phyloP scores from a whole-genome alignment of 345 rosid genomes.

The Eucalyptus melliodora region DNA sequence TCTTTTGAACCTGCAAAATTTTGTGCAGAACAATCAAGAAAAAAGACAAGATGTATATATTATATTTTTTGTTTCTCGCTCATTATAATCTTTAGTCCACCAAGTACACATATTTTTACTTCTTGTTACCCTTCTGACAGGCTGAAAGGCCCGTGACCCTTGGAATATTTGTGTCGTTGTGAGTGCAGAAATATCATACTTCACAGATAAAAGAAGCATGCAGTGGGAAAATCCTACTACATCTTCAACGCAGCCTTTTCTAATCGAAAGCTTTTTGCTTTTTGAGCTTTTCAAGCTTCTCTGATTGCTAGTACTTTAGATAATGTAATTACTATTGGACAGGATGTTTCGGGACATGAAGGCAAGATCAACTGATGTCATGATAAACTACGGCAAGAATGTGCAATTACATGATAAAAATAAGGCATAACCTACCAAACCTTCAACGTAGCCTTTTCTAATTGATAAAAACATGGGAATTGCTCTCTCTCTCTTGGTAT shows the following conservation, averaged over 20 bases:
- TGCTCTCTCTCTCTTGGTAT: not conserved
- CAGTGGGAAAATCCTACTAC: not conserved
- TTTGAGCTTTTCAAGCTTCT: not conserved
- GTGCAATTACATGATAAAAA: not conserved
- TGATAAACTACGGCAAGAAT: not conserved
- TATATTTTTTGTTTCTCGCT: not conserved
- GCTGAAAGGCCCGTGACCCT: not conserved
- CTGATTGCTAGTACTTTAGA: not conserved
- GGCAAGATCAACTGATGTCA: not conserved
- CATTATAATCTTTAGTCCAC: not conserved
- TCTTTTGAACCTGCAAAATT: conserved; percentile 64
- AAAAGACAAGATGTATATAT: not conserved
- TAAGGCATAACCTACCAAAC: not conserved
- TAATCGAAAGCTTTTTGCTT: not conserved
- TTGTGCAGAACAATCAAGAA: not conserved
- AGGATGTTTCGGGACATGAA: not conserved
- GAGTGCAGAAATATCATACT: not conserved
- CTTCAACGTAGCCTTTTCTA: not conserved
- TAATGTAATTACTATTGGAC: not conserved
- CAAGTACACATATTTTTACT: not conserved
- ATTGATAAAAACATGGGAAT: not conserved
- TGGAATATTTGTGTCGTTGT: not conserved
- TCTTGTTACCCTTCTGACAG: not conserved
- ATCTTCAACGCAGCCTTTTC: not conserved
- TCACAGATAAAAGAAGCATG: not conserved